Base-by-base conservation (phyloP, 257 asterid genomes). In the Solanum chmielewskii region DNA sequence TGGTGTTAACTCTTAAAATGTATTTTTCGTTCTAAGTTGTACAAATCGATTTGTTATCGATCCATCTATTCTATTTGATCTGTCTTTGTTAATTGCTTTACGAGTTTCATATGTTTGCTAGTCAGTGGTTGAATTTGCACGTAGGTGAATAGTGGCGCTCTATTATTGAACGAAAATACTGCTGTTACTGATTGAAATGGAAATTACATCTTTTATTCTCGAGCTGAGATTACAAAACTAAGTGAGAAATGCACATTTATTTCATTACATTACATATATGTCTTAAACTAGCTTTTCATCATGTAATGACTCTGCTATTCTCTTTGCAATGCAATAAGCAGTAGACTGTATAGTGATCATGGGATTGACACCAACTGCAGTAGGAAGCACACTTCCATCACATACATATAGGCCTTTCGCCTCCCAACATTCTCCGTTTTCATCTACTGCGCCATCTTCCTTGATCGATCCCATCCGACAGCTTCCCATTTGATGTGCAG, bases 401-500 rank as follows among this genome's bases (percentile, higher is more conserved):
- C 98, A 96, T 44, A 96, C 95, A 85, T 90, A 95, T 62, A 96
- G 89, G 0, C 98, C 98, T 90, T 94, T 88, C 6, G 96, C 98
- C 81, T 95, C 98, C 99, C 99, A 97, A 71, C 96, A 89, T 59
- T 97, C 98, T 45, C 99, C 98, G 35, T 93, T 90, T 78, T 91
- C 92, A 84, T 97, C 98, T 3, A 95, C 98, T 4, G 94, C 99
- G 2, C 98, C 98, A 1, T 94, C 94, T 62, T 92, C 96, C 88
- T 92, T 94, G 21, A 70, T 87, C 2, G 76, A 83, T 7, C 98
- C 99, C 95, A 95, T 94, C 42, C 94, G 88, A 88, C 99, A 96
- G 86, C 98, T 95, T 33, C 99, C 94, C 96, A 96, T 93, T 90
- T 96, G 99, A 90, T 96, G 99, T 2, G 98, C 98, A 1, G 99